Conservation (phyloP, 192 early-diverging fungal genomes). For the Jimgerdemannia lactiflua region DNA sequence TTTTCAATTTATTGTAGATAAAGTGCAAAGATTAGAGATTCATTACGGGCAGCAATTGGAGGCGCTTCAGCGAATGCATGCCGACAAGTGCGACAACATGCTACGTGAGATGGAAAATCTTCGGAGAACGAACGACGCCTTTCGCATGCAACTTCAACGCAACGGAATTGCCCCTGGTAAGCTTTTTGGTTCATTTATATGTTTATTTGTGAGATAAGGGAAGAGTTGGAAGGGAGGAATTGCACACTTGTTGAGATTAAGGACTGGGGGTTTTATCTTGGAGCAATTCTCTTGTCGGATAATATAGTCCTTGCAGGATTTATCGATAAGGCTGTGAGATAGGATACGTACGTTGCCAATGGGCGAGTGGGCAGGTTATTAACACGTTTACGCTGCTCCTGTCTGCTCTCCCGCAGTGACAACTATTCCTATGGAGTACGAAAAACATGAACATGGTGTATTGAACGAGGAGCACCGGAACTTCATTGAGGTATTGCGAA, state of each 20-base stretch:
- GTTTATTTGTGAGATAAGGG: not conserved
- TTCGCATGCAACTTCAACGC: not conserved
- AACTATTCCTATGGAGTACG: not conserved
- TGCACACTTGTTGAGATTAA: not conserved
- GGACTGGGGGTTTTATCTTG: too few relatives aligned
- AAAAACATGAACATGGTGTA: not conserved
- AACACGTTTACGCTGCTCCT: too few relatives aligned
- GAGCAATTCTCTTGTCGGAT: too few relatives aligned
- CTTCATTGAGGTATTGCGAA: not conserved
- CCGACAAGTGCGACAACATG: not conserved
- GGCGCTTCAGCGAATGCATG: not conserved
- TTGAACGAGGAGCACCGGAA: not conserved
- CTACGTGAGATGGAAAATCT: not conserved
- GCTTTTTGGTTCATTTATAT: not conserved
- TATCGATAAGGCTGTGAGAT: too few relatives aligned
- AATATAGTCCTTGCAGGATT: too few relatives aligned
- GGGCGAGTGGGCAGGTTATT: too few relatives aligned
- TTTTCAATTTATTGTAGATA: not conserved
- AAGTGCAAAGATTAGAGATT: not conserved
- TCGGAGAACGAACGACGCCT: not conserved
- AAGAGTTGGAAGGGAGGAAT: not conserved
- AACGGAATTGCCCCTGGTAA: not conserved
- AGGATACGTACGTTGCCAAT: too few relatives aligned
- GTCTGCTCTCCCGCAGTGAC: not conserved
- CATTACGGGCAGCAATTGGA: not conserved